Evolutionary conservation across 2,329 filamentous ascomycete genomes (phyloP), one percentile per base, ranked within the genome.

Genomic region (Colletotrichum karsti): DNA sequence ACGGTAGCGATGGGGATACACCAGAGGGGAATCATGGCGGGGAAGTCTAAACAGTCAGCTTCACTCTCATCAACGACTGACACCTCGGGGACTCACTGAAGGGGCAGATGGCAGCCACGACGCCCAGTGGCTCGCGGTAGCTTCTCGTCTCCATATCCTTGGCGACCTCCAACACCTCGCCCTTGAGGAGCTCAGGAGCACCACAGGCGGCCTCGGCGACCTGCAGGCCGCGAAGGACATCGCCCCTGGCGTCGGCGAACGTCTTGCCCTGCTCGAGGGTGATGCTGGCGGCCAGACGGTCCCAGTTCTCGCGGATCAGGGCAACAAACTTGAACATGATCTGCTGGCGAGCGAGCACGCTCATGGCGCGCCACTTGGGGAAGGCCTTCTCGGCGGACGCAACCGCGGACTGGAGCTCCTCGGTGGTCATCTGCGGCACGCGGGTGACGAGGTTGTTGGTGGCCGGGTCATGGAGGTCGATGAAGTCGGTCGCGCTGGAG

Each of bases 21-120:
- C 93, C 93, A 97, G n/a, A 97, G 86, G 4, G 93, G 93, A 78
- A 97, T 96, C 93, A 97, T 97, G 74, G 93, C 93, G 46, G 93
- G 93, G 82, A 96, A 96, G 85, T 96, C 91, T 93, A 69, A n/a
- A 42, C 69, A 73, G 72, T 57, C n/a, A 65, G 59, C 13, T 6
- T 41, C 48, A 46, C 12, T 15, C 4, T 22, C 37, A 10, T 8
- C 24, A 15, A 30, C 10, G 13, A 22, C 13, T 28, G 33, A 44
- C 12, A 5, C 22, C 22, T 20, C 20, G 18, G 5, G 24, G 48
- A 82, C 90, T 79, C 78, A 93, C 91, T 96, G 78, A 96, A 96
- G 2, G 93, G 93, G 85, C 93, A 96, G 73, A 96, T 96, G 66
- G 93, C 92, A 65, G 93, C 92, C 46, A 92, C 90, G 35, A 96